Evolutionary conservation across 2,329 filamentous ascomycete species (phyloP).

Genomic region (Fusarium pininemorale): DNA sequence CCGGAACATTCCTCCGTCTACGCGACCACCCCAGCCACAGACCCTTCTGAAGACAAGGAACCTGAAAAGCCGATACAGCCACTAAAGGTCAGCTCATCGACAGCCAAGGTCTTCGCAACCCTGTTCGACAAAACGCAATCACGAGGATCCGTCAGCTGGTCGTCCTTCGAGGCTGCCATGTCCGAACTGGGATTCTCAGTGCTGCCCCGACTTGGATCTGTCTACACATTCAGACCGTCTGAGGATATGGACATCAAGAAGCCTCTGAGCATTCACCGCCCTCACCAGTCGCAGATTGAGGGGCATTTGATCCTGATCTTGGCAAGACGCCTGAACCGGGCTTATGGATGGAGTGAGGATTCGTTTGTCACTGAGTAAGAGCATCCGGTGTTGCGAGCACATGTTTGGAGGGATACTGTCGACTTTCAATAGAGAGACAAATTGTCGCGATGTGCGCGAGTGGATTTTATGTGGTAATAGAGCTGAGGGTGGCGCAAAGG

Average conservation of each 20-base stretch:
- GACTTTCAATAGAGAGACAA: accelerated
- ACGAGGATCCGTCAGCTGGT: constrained; percentile 48
- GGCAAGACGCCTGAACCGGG: constrained; percentile 45
- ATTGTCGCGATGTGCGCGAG: accelerated
- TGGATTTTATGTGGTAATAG: neutral
- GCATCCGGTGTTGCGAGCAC: accelerated
- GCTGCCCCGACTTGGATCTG: constrained; percentile 52
- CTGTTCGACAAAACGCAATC: constrained; percentile 46
- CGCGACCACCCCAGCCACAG: constrained; percentile 36
- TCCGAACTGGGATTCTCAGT: constrained; percentile 53
- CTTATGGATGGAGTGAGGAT: constrained; percentile 49
- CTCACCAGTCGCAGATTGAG: constrained; percentile 50
- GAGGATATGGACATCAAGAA: constrained; percentile 36
- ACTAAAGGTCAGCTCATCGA: constrained; percentile 51
- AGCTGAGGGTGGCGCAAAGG: accelerated
- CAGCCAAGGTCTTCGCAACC: constrained; percentile 50
- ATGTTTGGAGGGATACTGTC: no score
- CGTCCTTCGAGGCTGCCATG: constrained; percentile 53
- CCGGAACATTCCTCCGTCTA: constrained; percentile 48
- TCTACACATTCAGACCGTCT: constrained; percentile 52
- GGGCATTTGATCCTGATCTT: constrained; percentile 43
- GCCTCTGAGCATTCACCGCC: constrained; percentile 50
- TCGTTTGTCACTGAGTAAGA: constrained; percentile 43
- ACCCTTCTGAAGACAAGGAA: neutral
- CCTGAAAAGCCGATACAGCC: neutral